phyloP scores from a whole-genome alignment of 495 filamentous ascomycete genomes.

The Trichoderma asperelloides region DNA sequence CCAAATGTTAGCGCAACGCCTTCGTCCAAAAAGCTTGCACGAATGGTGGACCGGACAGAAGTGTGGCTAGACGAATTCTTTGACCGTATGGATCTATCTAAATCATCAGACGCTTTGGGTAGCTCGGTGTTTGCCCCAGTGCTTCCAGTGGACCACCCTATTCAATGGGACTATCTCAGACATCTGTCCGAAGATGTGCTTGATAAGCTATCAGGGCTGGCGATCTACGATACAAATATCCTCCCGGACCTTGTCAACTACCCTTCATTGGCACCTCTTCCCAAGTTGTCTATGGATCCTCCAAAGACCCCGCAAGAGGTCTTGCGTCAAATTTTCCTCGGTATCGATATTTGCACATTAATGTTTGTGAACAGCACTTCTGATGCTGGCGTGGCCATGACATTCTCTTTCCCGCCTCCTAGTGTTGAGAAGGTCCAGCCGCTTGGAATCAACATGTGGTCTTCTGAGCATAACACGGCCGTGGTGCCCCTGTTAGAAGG shows the following conservation, averaged over 20 bases:
- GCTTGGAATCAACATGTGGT: conserved; percentile 73
- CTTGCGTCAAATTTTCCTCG: conserved; percentile 61
- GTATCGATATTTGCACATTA: conserved; percentile 70
- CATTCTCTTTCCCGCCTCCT: conserved; percentile 56
- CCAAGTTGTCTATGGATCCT: conserved; percentile 62
- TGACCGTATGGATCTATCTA: conserved; percentile 25
- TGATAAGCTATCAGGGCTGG: conserved; percentile 60
- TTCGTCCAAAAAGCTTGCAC: conserved; percentile 59
- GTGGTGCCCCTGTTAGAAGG: conserved; percentile 45
- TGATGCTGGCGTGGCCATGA: conserved; percentile 78
- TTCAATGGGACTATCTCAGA: conserved; percentile 69
- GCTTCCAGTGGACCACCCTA: conserved; percentile 61
- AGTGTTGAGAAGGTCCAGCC: conserved; percentile 23
- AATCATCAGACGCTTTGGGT: conserved; percentile 22
- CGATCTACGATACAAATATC: conserved; percentile 69
- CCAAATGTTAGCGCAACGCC: conserved; percentile 45
- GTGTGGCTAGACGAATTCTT: conserved; percentile 58
- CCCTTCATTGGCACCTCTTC: conserved; percentile 46
- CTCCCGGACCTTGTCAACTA: conserved; percentile 51
- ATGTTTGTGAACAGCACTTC: conserved; percentile 65
- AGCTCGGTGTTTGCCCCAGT: conserved; percentile 67
- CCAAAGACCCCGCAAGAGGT: conserved; percentile 64
- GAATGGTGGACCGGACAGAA: conserved; percentile 81
- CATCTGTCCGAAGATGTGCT: conserved; percentile 49
- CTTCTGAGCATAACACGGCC: conserved; percentile 43